phyloP scores from a whole-genome alignment of 2,329 filamentous ascomycete genomes.

The Penicillium sp. region DNA sequence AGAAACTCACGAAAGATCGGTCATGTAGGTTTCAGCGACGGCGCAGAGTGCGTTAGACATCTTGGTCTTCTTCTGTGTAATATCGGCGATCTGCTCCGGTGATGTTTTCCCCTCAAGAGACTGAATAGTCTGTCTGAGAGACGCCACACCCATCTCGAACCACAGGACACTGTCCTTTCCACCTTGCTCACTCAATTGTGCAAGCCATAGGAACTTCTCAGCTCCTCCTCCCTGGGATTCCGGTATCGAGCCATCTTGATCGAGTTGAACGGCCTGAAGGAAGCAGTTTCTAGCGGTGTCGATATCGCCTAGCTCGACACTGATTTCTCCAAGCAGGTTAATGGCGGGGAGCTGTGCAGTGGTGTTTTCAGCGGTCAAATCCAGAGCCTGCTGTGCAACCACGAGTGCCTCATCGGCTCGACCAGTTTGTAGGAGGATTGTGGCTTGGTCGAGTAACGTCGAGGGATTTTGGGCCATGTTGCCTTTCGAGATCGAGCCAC shows the following conservation, averaged over 20 bases:
- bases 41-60: slow-evolving; percentile 90
- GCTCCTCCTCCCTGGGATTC: slow-evolving; percentile 76
- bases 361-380: slow-evolving; percentile 35
- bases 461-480: slow-evolving; percentile 53
- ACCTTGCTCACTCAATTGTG: slow-evolving; percentile 73
- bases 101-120: slow-evolving; percentile 55
- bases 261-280: slow-evolving; percentile 68
- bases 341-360: slow-evolving; percentile 57
- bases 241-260: slow-evolving; percentile 69
- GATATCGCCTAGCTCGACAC: slow-evolving; percentile 77
- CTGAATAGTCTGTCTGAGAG: slow-evolving; percentile 71
- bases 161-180: slow-evolving; percentile 60
- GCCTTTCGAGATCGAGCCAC: slow-evolving; percentile 42
- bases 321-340: slow-evolving; percentile 76
- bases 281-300: slow-evolving; percentile 73
- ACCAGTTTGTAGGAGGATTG: slow-evolving; percentile 57
- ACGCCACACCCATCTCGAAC: slow-evolving; percentile 65
- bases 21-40: slow-evolving; percentile 98
- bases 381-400: slow-evolving; percentile 55
- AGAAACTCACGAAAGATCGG: slow-evolving; percentile 73
- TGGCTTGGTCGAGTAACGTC: slow-evolving; percentile 58
- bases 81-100: slow-evolving; percentile 38
- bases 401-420: slow-evolving; percentile 59
- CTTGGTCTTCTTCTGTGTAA: slow-evolving; percentile 74
- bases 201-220: slow-evolving; percentile 93